Percentiles rank a stretch among this genome's conserved stretches.
Conservation (phyloP, 768 basidiomycete genomes). For the Kwoniella sp. region DNA sequence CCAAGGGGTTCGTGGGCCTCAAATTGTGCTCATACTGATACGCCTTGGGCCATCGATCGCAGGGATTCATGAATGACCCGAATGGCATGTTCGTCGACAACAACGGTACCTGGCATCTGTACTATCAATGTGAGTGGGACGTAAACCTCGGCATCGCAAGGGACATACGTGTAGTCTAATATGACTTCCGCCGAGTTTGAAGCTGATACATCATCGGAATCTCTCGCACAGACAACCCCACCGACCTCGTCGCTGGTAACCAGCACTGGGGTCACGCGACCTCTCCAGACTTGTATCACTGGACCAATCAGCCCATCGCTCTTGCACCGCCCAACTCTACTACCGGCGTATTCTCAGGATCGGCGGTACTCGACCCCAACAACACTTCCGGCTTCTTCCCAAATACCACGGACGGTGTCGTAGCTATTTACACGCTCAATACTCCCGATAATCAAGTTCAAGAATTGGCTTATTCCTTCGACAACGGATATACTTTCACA, state of each 20-base stretch:
- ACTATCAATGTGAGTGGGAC: conserved; percentile 48
- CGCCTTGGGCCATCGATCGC: neutral
- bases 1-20: neutral
- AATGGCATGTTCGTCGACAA: conserved; percentile 41
- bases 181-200: too few species aligned
- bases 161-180: too few species aligned
- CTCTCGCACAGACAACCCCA: conserved; percentile 32
- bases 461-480: conserved; percentile 43
- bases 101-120: conserved; percentile 48
- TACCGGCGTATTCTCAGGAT: conserved; percentile 44
- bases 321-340: conserved; percentile 39
- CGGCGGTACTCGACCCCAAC: conserved; percentile 42
- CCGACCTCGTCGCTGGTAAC: conserved; percentile 43
- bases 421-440: conserved; percentile 52
- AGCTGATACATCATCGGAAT: too few species aligned
- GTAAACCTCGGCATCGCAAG: too few species aligned
- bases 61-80: conserved; percentile 52
- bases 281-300: conserved; percentile 46
- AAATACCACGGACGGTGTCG: conserved; percentile 38
- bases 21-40: neutral
- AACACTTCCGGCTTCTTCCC: conserved; percentile 53
- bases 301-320: conserved; percentile 51
- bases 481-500: conserved; percentile 45
- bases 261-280: conserved; percentile 55
- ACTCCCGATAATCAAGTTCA: conserved; percentile 39